Conservation (phyloP, 176 grass and related monocot species). For the Eleusine indica region DNA sequence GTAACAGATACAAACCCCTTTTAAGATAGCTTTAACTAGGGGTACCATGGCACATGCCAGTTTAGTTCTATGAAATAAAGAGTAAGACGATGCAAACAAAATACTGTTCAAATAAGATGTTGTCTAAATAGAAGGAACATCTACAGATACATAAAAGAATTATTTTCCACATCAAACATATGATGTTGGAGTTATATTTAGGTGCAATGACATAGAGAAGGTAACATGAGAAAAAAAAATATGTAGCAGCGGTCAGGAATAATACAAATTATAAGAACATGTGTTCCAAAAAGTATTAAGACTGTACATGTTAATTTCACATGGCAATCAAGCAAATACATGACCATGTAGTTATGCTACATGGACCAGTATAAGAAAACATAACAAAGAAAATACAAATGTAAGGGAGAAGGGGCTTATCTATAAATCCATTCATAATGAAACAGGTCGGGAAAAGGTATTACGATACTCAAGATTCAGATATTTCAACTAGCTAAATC, state of each 20-base stretch:
- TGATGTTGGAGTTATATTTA: neutral
- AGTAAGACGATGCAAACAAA: neutral
- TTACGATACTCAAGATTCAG: neutral
- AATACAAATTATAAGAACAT: neutral
- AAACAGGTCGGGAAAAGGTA: constrained; percentile 1
- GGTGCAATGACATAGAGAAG: neutral
- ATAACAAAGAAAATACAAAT: neutral
- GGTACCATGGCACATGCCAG: neutral
- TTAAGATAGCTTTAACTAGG: neutral
- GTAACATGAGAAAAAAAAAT: neutral
- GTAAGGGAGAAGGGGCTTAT: constrained; percentile 4
- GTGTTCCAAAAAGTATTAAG: constrained; percentile 1
- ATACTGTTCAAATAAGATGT: neutral
- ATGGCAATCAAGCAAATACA: neutral
- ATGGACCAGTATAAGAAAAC: neutral
- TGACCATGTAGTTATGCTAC: neutral
- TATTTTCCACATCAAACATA: constrained; percentile 8
- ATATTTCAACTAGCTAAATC: neutral
- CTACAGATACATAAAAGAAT: neutral
- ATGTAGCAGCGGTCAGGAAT: neutral
- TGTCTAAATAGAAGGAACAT: constrained; percentile 12
- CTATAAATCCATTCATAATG: neutral
- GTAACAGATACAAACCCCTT: neutral
- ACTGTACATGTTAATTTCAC: neutral
- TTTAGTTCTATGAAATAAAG: neutral